phyloP scores from a whole-genome alignment of 2,329 filamentous ascomycete species.

The Cryoendolithus antarcticus region DNA sequence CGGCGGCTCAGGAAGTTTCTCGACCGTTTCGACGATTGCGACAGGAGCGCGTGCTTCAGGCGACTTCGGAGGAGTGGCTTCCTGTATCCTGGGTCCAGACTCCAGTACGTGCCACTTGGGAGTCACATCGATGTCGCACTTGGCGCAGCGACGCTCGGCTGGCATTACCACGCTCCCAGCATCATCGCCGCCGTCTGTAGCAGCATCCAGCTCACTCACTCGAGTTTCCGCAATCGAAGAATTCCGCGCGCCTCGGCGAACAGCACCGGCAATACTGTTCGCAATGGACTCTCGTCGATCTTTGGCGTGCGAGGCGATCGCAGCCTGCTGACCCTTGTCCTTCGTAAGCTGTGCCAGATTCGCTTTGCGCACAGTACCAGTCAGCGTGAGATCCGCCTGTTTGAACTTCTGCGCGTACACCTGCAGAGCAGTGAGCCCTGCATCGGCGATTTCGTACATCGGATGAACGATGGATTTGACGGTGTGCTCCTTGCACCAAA shows the following conservation, averaged over 20 bases:
- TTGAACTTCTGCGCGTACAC: constrained; percentile 84
- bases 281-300: constrained; percentile 30
- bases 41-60: not conserved
- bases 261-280: constrained; percentile 20
- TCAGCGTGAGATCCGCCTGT: constrained; percentile 80
- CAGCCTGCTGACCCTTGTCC: constrained; percentile 28
- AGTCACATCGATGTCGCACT: constrained; percentile 51
- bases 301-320: constrained; percentile 14
- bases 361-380: constrained; percentile 85
- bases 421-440: constrained; percentile 68
- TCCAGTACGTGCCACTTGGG: constrained; percentile 41
- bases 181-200: constrained; percentile 4
- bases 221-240: constrained; percentile 20
- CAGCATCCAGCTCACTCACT: constrained; percentile 15
- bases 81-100: too few relatives aligned
- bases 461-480: constrained; percentile 61
- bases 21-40: too few relatives aligned
- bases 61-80: constrained; percentile 8
- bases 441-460: constrained; percentile 64
- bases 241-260: constrained; percentile 20
- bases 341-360: constrained; percentile 59
- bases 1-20: too few relatives aligned
- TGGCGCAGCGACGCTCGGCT: constrained; percentile 28
- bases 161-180: constrained; percentile 18
- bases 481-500: constrained; percentile 83